Percentiles rank a stretch among this genome's conserved stretches.
These are phyloP conservation scores for Parascedosporium putredinis DNA, from an alignment of 2,329 filamentous ascomycete genomes.

Conservation along the genomic window DNA sequence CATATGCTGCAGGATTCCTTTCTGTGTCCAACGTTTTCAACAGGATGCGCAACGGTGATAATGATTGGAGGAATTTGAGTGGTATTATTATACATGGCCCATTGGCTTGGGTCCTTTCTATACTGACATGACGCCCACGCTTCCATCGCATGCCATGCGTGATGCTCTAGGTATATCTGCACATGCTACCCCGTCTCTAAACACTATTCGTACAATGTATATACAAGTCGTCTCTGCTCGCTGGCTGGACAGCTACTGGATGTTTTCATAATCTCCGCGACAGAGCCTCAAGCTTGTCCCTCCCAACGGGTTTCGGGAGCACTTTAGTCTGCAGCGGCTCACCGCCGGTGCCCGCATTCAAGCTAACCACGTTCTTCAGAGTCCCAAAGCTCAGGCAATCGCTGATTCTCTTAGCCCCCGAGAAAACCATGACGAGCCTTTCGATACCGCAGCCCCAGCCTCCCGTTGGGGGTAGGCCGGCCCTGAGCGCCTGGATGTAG, in stretches of 20 bases:
- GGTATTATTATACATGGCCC: neutral
- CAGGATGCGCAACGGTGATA: too few species aligned
- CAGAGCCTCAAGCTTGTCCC: slow-evolving; percentile 4
- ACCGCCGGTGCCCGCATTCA: slow-evolving; percentile 3
- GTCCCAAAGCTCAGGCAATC: slow-evolving; percentile 87
- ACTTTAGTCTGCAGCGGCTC: neutral
- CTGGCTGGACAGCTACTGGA: too few species aligned
- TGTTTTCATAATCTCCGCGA: neutral
- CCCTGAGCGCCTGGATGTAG: slow-evolving; percentile 76
- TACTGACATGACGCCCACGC: neutral
- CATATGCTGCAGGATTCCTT: too few species aligned
- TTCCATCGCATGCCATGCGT: neutral
- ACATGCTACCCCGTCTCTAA: neutral
- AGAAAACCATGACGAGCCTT: slow-evolving; percentile 82
- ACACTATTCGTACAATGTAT: neutral
- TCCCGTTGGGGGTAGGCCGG: slow-evolving; percentile 87
- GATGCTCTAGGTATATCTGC: neutral
- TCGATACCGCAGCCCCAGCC: slow-evolving; percentile 96
- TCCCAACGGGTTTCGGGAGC: neutral
- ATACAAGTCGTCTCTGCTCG: too few species aligned
- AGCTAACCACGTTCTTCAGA: slow-evolving; percentile 54
- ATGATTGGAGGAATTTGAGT: neutral
- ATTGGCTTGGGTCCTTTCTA: neutral
- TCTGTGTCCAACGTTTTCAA: too few species aligned
- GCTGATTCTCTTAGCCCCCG: slow-evolving; percentile 65